Base-by-base conservation (phyloP, 1,284 basidiomycete species). In the Microbotryum lychnidis-dioicae region DNA sequence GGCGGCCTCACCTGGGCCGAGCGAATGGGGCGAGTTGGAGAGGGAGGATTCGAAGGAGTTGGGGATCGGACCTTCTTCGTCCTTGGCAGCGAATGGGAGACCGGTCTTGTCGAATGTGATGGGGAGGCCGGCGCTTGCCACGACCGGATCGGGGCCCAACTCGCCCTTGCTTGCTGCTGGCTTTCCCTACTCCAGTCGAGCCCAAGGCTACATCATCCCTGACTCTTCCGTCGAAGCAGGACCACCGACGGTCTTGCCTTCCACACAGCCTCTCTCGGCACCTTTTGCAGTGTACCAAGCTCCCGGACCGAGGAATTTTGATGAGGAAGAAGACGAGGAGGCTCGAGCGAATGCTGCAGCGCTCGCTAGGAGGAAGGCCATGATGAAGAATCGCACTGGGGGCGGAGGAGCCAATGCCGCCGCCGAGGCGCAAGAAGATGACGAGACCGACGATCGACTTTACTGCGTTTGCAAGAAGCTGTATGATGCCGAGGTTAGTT, bases 401-500 rank as follows among this genome's bases (percentile, higher is more conserved):
- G 50, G 60, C 21, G 48, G 37, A 46, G 51, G 31, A 16, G 47
- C 31, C 44, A 56, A 54, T 46, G 33, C 42, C n/a, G 53, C 25
- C 4, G 80, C 81, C 58, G 81, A 79, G n/a, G 78, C 79, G 56
- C 80, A 80, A n/a, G 80, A 80, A 18, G 81, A 79, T 23, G 80
- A 79, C 50, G 81, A 79, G 56, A 82, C 82, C 64, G 87, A 89
- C 68, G 86, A 87, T 71, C 84, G 86, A 73, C 73, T 89, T 56
- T 91, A 91, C 69, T 91, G 89, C 70, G 77, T 91, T 12, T 91
- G 88, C 77, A 83, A 86, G 75, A 86, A 84, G 25, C 80, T 78
- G 66, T 90, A 91, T 68, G 86, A 91, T 66, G 87, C 89, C 14
- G 59, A 68, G 50, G 69, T 68, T 31, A 60, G 67, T 10, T 8